Evolutionary conservation across 805 yeast genomes (phyloP), one percentile per base, ranked within the genome.

Genomic region (Yarrowia osloensis): DNA sequence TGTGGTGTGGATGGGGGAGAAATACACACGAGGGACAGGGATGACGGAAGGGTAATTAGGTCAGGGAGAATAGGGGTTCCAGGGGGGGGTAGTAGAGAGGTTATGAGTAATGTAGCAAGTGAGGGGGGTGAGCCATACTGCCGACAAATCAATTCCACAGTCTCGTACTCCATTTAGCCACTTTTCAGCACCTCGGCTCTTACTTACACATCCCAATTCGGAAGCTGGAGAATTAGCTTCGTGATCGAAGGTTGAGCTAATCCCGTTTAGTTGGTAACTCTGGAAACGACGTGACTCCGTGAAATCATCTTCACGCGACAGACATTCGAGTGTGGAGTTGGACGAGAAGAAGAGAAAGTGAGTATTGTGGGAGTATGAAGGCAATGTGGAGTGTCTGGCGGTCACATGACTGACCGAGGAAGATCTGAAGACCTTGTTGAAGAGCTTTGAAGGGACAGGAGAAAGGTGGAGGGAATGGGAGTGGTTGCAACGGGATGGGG

Each of bases 291-390:
- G 57, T 50, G 57, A 50, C 57, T 33, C 26, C 15, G 40, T 46
- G 57, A 50, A 33, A 50, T 31, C 57, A 31, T 49, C 57, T 50
- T 31, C 57, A 50, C 57, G 57, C 57, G 57, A 50, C 57, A 21
- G 8, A 29, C 31, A n/a, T n/a, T n/a, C n/a, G n/a, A n/a, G n/a
- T n/a, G n/a, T n/a, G n/a, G n/a, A n/a, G n/a, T n/a, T n/a, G n/a
- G n/a, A n/a, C n/a, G n/a, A n/a, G n/a, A n/a, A n/a, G n/a, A n/a
- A n/a, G n/a, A n/a, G n/a, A 47, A 15, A 2, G 55, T 49, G 55
- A 49, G 55, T n/a, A n/a, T n/a, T n/a, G n/a, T n/a, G n/a, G n/a
- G n/a, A n/a, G n/a, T n/a, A n/a, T n/a, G n/a, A n/a, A n/a, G n/a
- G n/a, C n/a, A n/a, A n/a, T n/a, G 31, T 7, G 47, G 47, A 42